These are phyloP conservation scores for Talaromyces adpressus DNA, from an alignment of 495 filamentous ascomycete species.

Conservation along the genomic window DNA sequence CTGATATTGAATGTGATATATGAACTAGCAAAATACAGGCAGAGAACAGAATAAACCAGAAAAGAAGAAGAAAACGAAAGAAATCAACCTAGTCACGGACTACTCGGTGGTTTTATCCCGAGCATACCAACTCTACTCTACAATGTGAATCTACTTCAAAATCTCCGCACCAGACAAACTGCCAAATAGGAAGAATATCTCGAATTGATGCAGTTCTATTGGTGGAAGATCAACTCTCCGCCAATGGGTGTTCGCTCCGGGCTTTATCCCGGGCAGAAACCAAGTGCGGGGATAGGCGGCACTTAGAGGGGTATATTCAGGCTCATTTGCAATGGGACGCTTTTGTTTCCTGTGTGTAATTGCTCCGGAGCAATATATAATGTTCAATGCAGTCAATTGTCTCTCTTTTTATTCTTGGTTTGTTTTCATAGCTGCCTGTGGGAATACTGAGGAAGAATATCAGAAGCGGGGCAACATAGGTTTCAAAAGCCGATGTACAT, in stretches of 20 bases:
- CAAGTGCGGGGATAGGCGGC: neutral
- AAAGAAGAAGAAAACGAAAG: neutral
- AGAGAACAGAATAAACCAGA: neutral
- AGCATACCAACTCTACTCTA: neutral
- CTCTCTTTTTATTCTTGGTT: neutral
- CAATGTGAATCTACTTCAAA: neutral
- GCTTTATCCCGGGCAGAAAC: neutral
- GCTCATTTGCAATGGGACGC: neutral
- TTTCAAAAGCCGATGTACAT: neutral
- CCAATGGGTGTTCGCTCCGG: constrained; percentile 3
- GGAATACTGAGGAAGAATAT: neutral
- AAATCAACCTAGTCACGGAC: neutral
- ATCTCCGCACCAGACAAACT: neutral
- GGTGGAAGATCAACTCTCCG: neutral
- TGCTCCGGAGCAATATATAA: neutral
- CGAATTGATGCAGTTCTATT: neutral
- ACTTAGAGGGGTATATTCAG: neutral
- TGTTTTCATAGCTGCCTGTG: neutral
- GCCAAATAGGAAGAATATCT: neutral
- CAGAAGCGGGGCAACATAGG: neutral
- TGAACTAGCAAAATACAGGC: neutral
- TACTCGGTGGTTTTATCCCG: neutral
- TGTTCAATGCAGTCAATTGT: neutral
- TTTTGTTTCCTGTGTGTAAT: neutral
- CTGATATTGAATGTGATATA: neutral